Percentiles rank a stretch among this genome's conserved stretches.
These are phyloP conservation scores for Tolypocladium tundrense DNA, from an alignment of 2,329 filamentous ascomycete genomes.

Conservation along the genomic window DNA sequence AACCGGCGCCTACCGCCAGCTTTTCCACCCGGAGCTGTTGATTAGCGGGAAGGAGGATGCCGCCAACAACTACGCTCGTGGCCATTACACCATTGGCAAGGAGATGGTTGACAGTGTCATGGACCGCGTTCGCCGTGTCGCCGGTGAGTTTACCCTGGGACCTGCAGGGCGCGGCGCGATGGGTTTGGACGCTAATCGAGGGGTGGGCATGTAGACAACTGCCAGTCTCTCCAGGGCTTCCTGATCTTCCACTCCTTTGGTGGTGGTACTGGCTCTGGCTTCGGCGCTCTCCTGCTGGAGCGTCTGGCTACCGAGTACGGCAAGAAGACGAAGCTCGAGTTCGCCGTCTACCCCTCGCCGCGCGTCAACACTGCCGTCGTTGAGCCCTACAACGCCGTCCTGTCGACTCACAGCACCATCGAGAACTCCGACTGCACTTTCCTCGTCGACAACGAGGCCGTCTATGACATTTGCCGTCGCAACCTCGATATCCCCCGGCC, in stretches of 20 bases:
- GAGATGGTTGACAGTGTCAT: conserved; percentile 64
- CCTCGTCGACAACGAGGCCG: conserved; percentile 64
- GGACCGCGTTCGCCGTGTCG: conserved; percentile 59
- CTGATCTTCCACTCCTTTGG: conserved; percentile 67
- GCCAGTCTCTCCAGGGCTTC: conserved; percentile 62
- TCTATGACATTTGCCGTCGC: conserved; percentile 66
- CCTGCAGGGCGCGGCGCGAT: too few species aligned
- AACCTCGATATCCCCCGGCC: conserved; percentile 61
- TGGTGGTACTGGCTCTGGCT: conserved; percentile 62
- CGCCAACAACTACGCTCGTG: conserved; percentile 68
- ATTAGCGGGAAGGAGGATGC: conserved; percentile 70
- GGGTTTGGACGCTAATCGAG: conserved; percentile 3
- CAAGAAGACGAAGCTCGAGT: conserved; percentile 71
- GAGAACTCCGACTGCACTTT: conserved; percentile 75
- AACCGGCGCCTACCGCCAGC: conserved; percentile 54
- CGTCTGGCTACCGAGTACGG: conserved; percentile 63
- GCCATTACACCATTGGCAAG: conserved; percentile 68
- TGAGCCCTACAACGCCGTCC: conserved; percentile 64
- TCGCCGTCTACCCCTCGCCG: conserved; percentile 61
- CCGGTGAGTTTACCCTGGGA: conserved; percentile 36
- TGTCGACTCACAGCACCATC: conserved; percentile 66
- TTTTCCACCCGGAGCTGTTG: conserved; percentile 63
- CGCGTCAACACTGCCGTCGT: conserved; percentile 61
- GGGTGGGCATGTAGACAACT: conserved; percentile 46
- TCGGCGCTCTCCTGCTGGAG: conserved; percentile 62